Percentiles rank a stretch among this genome's conserved stretches.
Conservation (phyloP, 2,329 filamentous ascomycete genomes). For the Nigrospora oryzae region DNA sequence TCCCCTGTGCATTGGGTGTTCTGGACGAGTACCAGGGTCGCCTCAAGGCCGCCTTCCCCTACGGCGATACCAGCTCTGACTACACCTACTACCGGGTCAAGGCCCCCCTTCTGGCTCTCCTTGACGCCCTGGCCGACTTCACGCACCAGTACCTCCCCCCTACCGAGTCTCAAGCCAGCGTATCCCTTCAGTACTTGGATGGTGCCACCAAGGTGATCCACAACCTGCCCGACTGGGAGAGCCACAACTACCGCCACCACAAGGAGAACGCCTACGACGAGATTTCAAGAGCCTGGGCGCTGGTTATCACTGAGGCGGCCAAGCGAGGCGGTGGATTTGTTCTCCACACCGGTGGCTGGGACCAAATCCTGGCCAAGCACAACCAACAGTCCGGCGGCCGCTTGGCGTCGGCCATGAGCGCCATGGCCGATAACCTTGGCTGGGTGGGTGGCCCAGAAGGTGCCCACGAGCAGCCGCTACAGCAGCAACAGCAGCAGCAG, state of each 20-base stretch:
- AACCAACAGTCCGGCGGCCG: slow-evolving; percentile 79
- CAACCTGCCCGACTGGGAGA: slow-evolving; percentile 83
- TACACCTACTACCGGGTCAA: slow-evolving; percentile 93
- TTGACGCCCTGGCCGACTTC: slow-evolving; percentile 88
- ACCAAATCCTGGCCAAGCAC: slow-evolving; percentile 78
- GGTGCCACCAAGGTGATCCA: slow-evolving; percentile 87
- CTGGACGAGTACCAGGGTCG: slow-evolving; percentile 73
- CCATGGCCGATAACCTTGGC: slow-evolving; percentile 64
- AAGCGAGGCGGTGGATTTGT: slow-evolving; percentile 89
- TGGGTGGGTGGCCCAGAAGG: slow-evolving; percentile 56
- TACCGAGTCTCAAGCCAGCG: slow-evolving; percentile 73
- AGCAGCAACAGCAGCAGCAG: slow-evolving; percentile 10
- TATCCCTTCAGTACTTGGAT: slow-evolving; percentile 81
- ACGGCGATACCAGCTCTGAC: slow-evolving; percentile 77
- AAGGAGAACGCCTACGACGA: slow-evolving; percentile 96
- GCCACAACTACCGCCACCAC: slow-evolving; percentile 78
- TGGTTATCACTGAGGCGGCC: slow-evolving; percentile 83
- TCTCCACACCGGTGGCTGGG: slow-evolving; percentile 85
- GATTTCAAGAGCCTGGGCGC: slow-evolving; percentile 84
- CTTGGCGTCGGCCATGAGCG: slow-evolving; percentile 69
- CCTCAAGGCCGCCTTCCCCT: slow-evolving; percentile 74
- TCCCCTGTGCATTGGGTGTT: slow-evolving; percentile 70
- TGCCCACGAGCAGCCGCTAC: slow-evolving; percentile 11
- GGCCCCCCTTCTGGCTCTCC: slow-evolving; percentile 67
- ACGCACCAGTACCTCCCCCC: slow-evolving; percentile 93